Evolutionary conservation across 2,329 filamentous ascomycete species (phyloP).

Genomic region (Myriangium duriaei): DNA sequence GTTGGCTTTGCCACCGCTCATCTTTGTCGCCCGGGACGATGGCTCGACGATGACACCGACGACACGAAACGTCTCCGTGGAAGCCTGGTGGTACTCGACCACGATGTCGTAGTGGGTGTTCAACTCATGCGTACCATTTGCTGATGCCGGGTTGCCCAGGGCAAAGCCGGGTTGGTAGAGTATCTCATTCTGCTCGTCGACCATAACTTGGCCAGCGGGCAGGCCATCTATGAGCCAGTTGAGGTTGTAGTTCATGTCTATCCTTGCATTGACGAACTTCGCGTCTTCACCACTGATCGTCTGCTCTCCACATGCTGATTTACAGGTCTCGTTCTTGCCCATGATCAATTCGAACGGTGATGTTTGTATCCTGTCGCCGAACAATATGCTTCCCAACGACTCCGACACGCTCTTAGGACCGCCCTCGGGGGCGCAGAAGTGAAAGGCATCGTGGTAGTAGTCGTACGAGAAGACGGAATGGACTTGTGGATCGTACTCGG

Average conservation of each 20-base stretch:
- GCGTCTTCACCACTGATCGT: slow-evolving; percentile 55
- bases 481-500: slow-evolving; percentile 62
- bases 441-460: slow-evolving; percentile 81
- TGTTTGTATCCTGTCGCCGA: slow-evolving; percentile 94
- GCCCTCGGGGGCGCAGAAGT: slow-evolving; percentile 71
- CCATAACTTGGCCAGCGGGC: slow-evolving; percentile 72
- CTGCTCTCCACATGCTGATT: slow-evolving; percentile 56
- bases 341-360: slow-evolving; percentile 86
- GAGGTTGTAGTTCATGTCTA: slow-evolving; percentile 75
- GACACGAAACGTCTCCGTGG: slow-evolving; percentile 62
- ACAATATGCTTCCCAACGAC: slow-evolving; percentile 88
- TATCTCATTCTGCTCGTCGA: slow-evolving; percentile 61
- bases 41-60: slow-evolving; percentile 87
- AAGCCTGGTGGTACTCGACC: slow-evolving; percentile 81
- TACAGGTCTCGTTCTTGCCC: slow-evolving; percentile 78
- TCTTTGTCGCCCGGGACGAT: slow-evolving; percentile 50
- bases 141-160: slow-evolving; percentile 45
- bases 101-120: slow-evolving; percentile 95
- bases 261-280: slow-evolving; percentile 70
- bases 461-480: slow-evolving; percentile 93
- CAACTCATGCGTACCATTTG: slow-evolving; percentile 48
- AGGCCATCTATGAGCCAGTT: slow-evolving; percentile 95
- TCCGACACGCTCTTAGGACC: slow-evolving; percentile 73
- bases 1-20: slow-evolving; percentile 44
- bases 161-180: slow-evolving; percentile 91